These are phyloP conservation scores for Rhizophora apiculata DNA, from an alignment of 345 rosid species.

Conservation along the genomic window DNA sequence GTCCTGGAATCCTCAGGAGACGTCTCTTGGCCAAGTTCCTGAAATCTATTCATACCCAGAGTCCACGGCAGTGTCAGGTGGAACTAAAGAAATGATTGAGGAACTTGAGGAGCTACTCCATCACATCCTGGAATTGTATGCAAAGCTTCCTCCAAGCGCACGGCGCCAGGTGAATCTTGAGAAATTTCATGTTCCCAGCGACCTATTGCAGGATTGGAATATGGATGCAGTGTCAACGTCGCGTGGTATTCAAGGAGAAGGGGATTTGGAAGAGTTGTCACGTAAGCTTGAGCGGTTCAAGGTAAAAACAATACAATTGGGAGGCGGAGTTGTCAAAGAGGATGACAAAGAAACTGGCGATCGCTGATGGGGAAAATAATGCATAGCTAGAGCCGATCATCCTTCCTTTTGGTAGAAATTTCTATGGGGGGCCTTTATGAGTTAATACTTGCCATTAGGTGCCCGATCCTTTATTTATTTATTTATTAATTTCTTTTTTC, in stretches of 20 bases:
- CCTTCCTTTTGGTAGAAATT: no score
- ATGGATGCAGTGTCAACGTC: constrained; percentile 1
- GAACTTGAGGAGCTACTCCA: constrained; percentile 16
- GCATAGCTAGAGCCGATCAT: no score
- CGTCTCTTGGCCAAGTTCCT: not conserved
- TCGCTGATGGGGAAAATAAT: no score
- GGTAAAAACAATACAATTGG: constrained; percentile 17
- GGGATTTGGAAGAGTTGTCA: constrained; percentile 10
- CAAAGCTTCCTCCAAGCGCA: constrained; percentile 24
- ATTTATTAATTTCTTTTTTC: no score
- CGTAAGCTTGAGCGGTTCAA: constrained; percentile 33
- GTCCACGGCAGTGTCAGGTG: not conserved
- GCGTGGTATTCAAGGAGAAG: not conserved
- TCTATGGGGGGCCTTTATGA: no score
- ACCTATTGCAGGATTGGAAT: constrained; percentile 2
- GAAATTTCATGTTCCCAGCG: not conserved
- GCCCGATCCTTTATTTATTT: no score
- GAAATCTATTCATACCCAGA: not conserved
- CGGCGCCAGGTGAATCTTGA: constrained; percentile 19
- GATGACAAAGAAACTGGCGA: not conserved
- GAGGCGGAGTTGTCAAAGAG: constrained; percentile 11
- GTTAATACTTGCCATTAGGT: no score
- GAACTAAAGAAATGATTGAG: constrained; percentile 17
- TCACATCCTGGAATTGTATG: constrained; percentile 19
- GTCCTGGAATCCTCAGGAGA: not conserved